Evolutionary conservation across 305 asterid genomes (phyloP), one percentile per base, ranked within the genome.

Genomic region (Nicotiana rustica): DNA sequence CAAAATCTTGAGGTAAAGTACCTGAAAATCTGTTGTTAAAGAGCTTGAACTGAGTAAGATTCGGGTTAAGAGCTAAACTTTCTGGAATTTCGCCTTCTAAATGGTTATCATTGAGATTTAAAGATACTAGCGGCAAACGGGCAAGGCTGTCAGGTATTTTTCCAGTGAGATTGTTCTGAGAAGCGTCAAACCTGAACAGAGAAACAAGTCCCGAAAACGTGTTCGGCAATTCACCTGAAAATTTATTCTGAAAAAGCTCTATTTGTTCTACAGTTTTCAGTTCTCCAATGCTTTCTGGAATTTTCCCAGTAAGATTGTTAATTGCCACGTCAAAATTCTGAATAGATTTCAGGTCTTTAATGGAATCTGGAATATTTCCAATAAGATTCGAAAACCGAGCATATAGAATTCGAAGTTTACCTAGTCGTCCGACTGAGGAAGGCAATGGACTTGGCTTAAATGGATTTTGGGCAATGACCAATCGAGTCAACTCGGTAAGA

Each of bases 221-320:
- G 33, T 92, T 95, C 1, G 99, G 98, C 64, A 96, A 79, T 82
- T 90, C 94, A 1, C 99, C 98, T 10, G 95, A 87, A n/a, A 96
- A 86, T 7, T 86, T 84, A 84, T 96, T 96, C 0, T 0, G 4
- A 55, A 12, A 96, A 60, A 96, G 56, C 82, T 93, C 94, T 31
- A 96, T 89, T 68, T 84, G 91, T 1, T 76, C 90, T 6, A 85
- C 86, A 44, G 66, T 89, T 75, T 61, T 87, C 85, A 94, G 77
- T 44, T 85, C 85, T 44, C 93, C 98, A 14, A 96, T 87, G 83
- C 86, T 87, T 38, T 69, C 87, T n/a, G 99, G 98, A 79, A 96
- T 86, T 59, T 83, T 81, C 13, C 98, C 99, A 35, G 86, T 57
- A 59, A 96, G 88, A 55, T 36, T 84, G 84, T 94, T 96, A 6